Evolutionary conservation across 257 asterid genomes (phyloP), one percentile per base, ranked within the genome.

Genomic region (Verbena officinalis): DNA sequence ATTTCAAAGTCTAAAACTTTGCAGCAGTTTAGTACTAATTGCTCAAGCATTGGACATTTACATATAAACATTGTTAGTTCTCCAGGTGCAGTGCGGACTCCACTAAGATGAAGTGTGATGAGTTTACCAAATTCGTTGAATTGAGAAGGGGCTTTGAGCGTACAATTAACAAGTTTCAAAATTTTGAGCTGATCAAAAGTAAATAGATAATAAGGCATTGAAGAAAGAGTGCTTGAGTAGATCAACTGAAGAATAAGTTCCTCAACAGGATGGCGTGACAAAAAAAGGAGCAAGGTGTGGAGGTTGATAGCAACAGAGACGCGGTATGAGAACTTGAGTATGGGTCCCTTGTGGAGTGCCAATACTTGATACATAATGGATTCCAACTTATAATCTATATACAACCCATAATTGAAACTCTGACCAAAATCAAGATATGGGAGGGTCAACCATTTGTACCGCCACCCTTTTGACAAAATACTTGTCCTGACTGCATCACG

Each of bases 11-110:
- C 13, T 46, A 1, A 19, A 20, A 21, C n/a, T n/a, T n/a, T n/a
- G n/a, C n/a, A 49, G 11, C 17, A 22, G 17, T 3, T 5, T 0
- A 52, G 19, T 1, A 1, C 12, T 8, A 52, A 12, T 5, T 11
- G 10, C 58, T 52, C 14, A 23, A 52, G 38, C 58, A 22, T 12
- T 11, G 58, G 58, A 52, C 58, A 52, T 3, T 52, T 52, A 9
- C 19, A 22, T 36, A 12, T 23, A 52, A 52, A 52, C 1, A 17
- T 52, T 22, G 2, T 22, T n/a, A 52, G 12, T 0, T 52, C 38
- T 52, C 38, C 38, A 52, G 58, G 19, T 0, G 7, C 1, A 23
- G 11, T 23, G 58, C 0, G 17, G 58, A 52, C 17, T 4, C 24
- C 13, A 0, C 3, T 0, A 24, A 52, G 58, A 10, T 23, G 17